Percentiles rank a stretch among this genome's conserved stretches.
Conservation (phyloP, 371 early-diverging fungal species). For the Rhizomucor pusillus region DNA sequence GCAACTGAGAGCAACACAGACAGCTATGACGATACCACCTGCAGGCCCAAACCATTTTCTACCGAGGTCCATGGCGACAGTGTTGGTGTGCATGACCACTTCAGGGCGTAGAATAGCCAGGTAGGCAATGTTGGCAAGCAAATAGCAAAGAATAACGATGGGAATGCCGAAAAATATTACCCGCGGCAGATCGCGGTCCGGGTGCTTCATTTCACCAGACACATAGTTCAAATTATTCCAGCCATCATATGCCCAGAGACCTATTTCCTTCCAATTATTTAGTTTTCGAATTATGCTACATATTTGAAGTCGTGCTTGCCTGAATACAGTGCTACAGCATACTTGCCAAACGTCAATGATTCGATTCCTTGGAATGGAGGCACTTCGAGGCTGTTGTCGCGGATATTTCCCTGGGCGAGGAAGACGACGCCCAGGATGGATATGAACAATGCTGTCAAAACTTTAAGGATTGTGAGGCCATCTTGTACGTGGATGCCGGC, state of each 20-base stretch:
- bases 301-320: slow-evolving; percentile 30
- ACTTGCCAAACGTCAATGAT: slow-evolving; percentile 60
- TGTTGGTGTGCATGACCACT: slow-evolving; percentile 66
- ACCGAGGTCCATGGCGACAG: slow-evolving; percentile 75
- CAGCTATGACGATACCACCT: slow-evolving; percentile 70
- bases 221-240: slow-evolving; percentile 88
- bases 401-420: slow-evolving; percentile 56
- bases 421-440: slow-evolving; percentile 74
- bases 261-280: slow-evolving; percentile 17
- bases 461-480: slow-evolving; percentile 75
- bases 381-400: slow-evolving; percentile 56
- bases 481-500: slow-evolving; percentile 80
- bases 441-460: slow-evolving; percentile 76
- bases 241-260: slow-evolving; percentile 94
- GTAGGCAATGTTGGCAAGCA: slow-evolving; percentile 86
- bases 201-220: slow-evolving; percentile 87
- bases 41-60: slow-evolving; percentile 68
- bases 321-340: slow-evolving; percentile 77
- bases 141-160: slow-evolving; percentile 74
- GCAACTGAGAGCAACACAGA: slow-evolving; percentile 73
- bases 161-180: slow-evolving; percentile 67
- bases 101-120: slow-evolving; percentile 76
- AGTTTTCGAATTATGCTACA: slow-evolving; percentile 3
- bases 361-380: slow-evolving; percentile 61
- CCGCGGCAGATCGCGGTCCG: slow-evolving; percentile 76